Evolutionary conservation across 2,329 filamentous ascomycete genomes (phyloP).

Genomic region (Ilyonectria destructans): DNA sequence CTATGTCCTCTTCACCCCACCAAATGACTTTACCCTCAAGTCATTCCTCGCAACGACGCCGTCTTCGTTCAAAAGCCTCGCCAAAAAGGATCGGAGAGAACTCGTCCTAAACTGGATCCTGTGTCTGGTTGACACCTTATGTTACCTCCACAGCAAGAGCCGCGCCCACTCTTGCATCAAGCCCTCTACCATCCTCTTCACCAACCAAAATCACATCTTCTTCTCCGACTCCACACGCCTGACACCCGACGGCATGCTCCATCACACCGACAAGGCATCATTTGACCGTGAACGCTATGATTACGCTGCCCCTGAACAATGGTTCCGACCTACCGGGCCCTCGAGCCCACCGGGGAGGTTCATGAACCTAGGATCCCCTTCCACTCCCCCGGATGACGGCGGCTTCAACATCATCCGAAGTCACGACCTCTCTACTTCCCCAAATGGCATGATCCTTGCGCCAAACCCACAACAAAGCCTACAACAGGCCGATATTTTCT

Average conservation of each 20-base stretch:
- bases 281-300: slow-evolving; percentile 81
- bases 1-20: slow-evolving; percentile 78
- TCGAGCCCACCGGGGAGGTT: slow-evolving; percentile 54
- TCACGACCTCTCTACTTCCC: slow-evolving; percentile 44
- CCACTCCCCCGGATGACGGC: slow-evolving; percentile 55
- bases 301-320: slow-evolving; percentile 81
- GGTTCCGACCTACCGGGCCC: slow-evolving; percentile 61
- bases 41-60: slow-evolving; percentile 78
- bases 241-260: slow-evolving; percentile 60
- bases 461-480: slow-evolving; percentile 65
- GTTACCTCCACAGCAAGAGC: slow-evolving; percentile 77
- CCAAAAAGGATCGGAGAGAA: slow-evolving; percentile 72
- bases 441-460: slow-evolving; percentile 55
- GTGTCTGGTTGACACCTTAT: slow-evolving; percentile 79
- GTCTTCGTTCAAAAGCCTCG: slow-evolving; percentile 73
- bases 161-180: slow-evolving; percentile 79
- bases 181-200: slow-evolving; percentile 80
- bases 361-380: slow-evolving; percentile 49
- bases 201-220: slow-evolving; percentile 76
- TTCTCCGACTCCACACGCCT: slow-evolving; percentile 75
- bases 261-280: slow-evolving; percentile 61
- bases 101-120: slow-evolving; percentile 82
- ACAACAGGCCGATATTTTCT: slow-evolving; percentile 80
- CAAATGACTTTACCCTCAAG: slow-evolving; percentile 77
- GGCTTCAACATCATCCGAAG: slow-evolving; percentile 56